Evolutionary conservation across 2,329 filamentous ascomycete species (phyloP).

Genomic region (Neonectria hederae): DNA sequence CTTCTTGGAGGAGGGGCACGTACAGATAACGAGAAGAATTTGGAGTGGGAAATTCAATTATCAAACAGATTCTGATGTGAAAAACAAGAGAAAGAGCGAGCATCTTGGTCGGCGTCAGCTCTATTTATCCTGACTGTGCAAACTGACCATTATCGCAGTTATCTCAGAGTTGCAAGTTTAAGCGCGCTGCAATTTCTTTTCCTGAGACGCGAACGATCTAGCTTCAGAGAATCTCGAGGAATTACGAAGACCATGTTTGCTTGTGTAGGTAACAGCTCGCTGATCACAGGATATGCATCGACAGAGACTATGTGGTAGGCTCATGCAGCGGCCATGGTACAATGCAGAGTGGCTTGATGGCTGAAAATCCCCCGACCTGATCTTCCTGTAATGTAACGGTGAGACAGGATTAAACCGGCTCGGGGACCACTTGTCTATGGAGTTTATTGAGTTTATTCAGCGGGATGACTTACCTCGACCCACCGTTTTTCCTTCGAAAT

Average conservation of each 20-base stretch:
- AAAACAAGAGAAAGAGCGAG: neutral
- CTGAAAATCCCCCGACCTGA: neutral
- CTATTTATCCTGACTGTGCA: neutral
- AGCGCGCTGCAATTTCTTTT: neutral
- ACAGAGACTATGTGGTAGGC: too few species aligned
- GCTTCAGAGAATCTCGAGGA: neutral
- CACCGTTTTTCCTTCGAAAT: too few species aligned
- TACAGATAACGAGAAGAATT: neutral
- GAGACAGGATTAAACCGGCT: neutral
- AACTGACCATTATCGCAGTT: neutral
- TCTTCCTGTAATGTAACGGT: neutral
- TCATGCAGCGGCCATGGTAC: neutral
- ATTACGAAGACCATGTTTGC: neutral
- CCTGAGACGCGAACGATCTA: neutral
- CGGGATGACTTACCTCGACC: neutral
- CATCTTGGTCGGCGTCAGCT: neutral
- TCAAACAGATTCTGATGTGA: neutral
- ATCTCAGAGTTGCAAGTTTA: neutral
- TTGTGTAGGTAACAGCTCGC: neutral
- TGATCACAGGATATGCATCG: neutral
- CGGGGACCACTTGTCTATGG: neutral
- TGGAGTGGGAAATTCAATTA: neutral
- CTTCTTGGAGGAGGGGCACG: neutral
- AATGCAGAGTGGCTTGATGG: neutral
- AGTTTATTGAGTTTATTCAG: neutral